Evolutionary conservation across 2,329 filamentous ascomycete species (phyloP), one percentile per base, ranked within the genome.

Genomic region (Aureobasidium sp.): DNA sequence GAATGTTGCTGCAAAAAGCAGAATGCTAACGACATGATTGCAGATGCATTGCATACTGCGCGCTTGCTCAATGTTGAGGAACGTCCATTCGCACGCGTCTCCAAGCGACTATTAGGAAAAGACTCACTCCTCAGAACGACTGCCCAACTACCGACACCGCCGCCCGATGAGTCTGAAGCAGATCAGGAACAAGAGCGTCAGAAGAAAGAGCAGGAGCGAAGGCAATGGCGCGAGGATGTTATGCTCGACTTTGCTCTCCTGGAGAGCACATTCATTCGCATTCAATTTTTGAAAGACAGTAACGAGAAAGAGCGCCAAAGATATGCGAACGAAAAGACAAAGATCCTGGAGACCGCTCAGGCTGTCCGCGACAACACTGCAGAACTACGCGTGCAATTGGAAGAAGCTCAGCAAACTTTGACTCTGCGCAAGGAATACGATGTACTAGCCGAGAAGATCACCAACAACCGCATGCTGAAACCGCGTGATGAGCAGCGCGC

Each of bases 41-140:
- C 10, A 86, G 87, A 91, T 73, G 87, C 91, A 66, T 86, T 97
- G 41, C 93, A 97, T 78, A 93, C 92, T 70, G 83, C 83, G 34
- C 90, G 93, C 45, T 87, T 97, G 4, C 83, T 97, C 41, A 89
- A 90, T 65, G 88, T 97, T 64, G 93, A 97, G 78, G 90, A 96
- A 71, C 91, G 91, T 63, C 91, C 91, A 0, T 97, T 96, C 78
- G 90, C 90, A 73, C 88, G 92, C 64, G 86, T 97, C 63, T 90
- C 89, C 27, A 91, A 91, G 75, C 87, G 89, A 36, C 83, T 97
- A 9, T 81, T 90, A 5, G 81, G 83, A 25, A 83, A 88, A 16
- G 84, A 85, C 59, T 84, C 87, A 25, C 80, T 90, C 34, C 79
- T 88, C 21, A 77, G 80, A 63, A 76, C 75, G 49, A 80, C 78